phyloP scores from a whole-genome alignment of 2,329 filamentous ascomycete genomes.

The Diplodia seriata region DNA sequence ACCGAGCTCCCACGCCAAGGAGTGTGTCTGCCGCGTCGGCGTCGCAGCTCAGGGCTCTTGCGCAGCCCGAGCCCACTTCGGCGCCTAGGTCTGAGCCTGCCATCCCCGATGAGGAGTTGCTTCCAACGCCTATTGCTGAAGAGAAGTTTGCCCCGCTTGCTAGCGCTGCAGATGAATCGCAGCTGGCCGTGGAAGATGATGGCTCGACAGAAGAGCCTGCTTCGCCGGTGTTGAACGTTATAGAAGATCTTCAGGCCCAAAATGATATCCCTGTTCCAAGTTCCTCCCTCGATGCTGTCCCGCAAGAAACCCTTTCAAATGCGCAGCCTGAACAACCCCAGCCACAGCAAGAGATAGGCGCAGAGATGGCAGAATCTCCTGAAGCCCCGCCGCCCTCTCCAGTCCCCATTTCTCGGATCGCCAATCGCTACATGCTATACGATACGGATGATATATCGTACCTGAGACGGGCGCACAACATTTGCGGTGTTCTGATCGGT shows the following conservation, averaged over 20 bases:
- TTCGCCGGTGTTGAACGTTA: neutral
- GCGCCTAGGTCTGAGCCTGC: neutral
- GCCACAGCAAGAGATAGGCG: neutral
- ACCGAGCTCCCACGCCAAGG: conserved; percentile 3
- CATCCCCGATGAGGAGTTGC: neutral
- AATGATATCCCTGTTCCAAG: conserved; percentile 19
- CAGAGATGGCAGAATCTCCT: neutral
- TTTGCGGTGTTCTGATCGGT: conserved; percentile 85
- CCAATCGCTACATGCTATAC: conserved; percentile 86
- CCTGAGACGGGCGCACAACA: conserved; percentile 79
- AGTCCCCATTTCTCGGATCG: conserved; percentile 81
- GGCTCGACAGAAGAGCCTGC: neutral
- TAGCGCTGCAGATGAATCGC: neutral
- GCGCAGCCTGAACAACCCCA: neutral
- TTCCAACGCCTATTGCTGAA: conserved; percentile 10
- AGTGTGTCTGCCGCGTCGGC: conserved; percentile 3
- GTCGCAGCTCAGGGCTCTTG: neutral
- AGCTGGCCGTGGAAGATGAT: neutral
- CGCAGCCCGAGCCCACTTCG: neutral
- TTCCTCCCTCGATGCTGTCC: neutral
- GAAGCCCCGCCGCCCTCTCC: conserved; percentile 51
- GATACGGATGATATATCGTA: conserved; percentile 80
- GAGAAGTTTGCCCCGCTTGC: conserved; percentile 2
- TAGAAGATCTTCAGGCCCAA: conserved; percentile 24
- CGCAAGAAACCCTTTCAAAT: neutral